Evolutionary conservation across 768 basidiomycete species (phyloP), one percentile per base, ranked within the genome.

Genomic region (Leccinum truebloodii): DNA sequence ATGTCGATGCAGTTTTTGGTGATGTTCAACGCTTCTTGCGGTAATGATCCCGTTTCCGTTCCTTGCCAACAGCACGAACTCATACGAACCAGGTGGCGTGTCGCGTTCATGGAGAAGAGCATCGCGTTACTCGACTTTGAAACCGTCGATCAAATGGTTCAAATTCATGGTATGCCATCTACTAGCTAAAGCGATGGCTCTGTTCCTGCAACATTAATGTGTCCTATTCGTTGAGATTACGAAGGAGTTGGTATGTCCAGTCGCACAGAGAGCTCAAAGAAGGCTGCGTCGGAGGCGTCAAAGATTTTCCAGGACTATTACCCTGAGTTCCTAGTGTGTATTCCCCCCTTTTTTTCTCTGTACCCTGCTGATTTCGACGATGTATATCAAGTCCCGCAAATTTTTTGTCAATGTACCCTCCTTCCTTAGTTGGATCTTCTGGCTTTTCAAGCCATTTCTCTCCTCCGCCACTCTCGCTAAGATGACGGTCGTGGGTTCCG

Each of bases 401-500:
- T 90, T 87, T 76, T 93, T 94, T 68, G 79, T 94, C 68, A 91
- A 90, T 66, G 90, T 94, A 13, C 92, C 92, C 0, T 82, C 83
- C 2, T 67, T 90, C 59, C 79, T 92, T 65, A 82, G 86, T 44
- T 93, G 91, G 90, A 81, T 94, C 61, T 94, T 91, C 76, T 93
- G 91, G 91, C 64, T 80, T 16, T 92, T 93, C 80, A 93, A 88
- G 70, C 81, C 90, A 0, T 69, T 94, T 63, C 71, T 94, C 14
- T 83, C 91, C 2, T 72, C 88, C 7, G 82, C 82, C 30, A 93
- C 92, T n/a, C 70, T 90, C 35, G 86, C 87, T 8, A 94, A 93
- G 79, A 90, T 94, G 88, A 76, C 79, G 35, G 87, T 93, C 39
- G 87, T 91, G 18, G 91, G 91, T 46, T 78, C 80, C 24, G 85